phyloP scores from a whole-genome alignment of 371 early-diverging fungal species.

The Phascolomyces articulosus region DNA sequence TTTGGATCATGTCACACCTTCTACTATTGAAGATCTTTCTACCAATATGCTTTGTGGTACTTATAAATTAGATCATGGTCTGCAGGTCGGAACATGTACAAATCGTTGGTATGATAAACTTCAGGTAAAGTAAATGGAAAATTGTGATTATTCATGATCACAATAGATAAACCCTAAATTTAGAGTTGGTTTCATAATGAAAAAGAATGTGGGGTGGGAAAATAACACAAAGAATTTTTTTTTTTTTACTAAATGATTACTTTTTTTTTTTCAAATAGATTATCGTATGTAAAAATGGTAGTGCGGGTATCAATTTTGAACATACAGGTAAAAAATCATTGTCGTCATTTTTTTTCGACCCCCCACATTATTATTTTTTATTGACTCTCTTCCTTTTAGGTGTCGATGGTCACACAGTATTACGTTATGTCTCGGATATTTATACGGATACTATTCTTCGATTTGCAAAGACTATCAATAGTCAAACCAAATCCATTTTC shows the following conservation, averaged over 20 bases:
- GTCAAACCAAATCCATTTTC: constrained; percentile 57
- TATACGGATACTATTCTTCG: constrained; percentile 62
- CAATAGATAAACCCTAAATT: not conserved
- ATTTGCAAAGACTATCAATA: constrained; percentile 60
- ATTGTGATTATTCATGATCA: not conserved
- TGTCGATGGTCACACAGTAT: constrained; percentile 63
- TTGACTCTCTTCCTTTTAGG: constrained; percentile 27
- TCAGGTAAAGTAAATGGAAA: constrained; percentile 38
- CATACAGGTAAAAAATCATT: constrained; percentile 49
- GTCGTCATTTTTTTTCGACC: not conserved
- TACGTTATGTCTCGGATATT: constrained; percentile 62
- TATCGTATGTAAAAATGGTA: constrained; percentile 63
- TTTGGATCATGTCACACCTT: constrained; percentile 71
- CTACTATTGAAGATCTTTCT: constrained; percentile 46
- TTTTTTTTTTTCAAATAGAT: too few species aligned
- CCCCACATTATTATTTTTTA: not conserved
- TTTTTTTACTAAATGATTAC: not conserved
- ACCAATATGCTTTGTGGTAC: constrained; percentile 64
- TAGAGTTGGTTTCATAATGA: not conserved
- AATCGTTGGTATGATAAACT: constrained; percentile 67
- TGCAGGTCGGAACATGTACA: constrained; percentile 63
- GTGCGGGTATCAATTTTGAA: constrained; percentile 64
- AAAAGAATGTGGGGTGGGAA: constrained; percentile 3
- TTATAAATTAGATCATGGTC: constrained; percentile 52
- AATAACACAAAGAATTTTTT: not conserved